phyloP scores from a whole-genome alignment of 1,139 yeast genomes.

The Magnusiomyces magnusii region DNA sequence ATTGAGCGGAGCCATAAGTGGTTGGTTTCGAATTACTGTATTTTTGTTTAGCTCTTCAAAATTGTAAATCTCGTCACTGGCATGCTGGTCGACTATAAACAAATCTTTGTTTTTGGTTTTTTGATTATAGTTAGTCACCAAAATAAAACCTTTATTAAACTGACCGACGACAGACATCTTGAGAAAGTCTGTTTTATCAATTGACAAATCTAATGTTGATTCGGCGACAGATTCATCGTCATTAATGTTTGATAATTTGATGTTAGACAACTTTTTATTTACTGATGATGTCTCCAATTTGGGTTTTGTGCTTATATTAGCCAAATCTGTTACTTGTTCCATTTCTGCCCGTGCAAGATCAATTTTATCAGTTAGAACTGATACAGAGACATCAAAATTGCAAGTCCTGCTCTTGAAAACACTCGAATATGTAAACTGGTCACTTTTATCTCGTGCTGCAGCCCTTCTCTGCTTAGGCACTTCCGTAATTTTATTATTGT shows the following conservation, averaged over 20 bases:
- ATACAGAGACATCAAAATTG: slow-evolving; percentile 9
- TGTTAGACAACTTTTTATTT: slow-evolving; percentile 2
- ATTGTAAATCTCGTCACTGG: slow-evolving; percentile 90
- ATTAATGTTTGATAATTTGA: slow-evolving; percentile 28
- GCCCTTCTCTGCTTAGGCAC: not conserved
- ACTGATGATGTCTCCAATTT: not conserved
- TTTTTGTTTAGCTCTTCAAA: slow-evolving; percentile 60
- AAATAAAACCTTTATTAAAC: slow-evolving; percentile 83
- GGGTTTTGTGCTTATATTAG: not conserved
- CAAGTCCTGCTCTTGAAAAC: slow-evolving; percentile 7
- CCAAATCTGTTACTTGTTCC: not conserved
- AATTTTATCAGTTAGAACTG: slow-evolving; percentile 5
- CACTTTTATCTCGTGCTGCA: not conserved
- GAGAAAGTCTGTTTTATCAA: slow-evolving; percentile 36
- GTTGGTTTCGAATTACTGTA: slow-evolving; percentile 57
- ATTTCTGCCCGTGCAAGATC: not conserved
- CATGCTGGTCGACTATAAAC: slow-evolving; percentile 93
- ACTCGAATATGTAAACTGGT: not conserved
- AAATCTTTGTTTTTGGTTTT: slow-evolving; percentile 39
- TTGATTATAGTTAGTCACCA: slow-evolving; percentile 46
- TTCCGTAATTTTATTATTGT: not conserved
- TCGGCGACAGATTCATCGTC: slow-evolving; percentile 46
- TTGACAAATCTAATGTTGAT: slow-evolving; percentile 25
- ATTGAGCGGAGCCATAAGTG: slow-evolving; percentile 55
- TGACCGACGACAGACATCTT: slow-evolving; percentile 82